A percentile compares a stretch with the other conserved stretches of the same genome.
Evolutionary conservation across 2,329 filamentous ascomycete genomes (phyloP).

Genomic region (Curvularia hawaiiensis): DNA sequence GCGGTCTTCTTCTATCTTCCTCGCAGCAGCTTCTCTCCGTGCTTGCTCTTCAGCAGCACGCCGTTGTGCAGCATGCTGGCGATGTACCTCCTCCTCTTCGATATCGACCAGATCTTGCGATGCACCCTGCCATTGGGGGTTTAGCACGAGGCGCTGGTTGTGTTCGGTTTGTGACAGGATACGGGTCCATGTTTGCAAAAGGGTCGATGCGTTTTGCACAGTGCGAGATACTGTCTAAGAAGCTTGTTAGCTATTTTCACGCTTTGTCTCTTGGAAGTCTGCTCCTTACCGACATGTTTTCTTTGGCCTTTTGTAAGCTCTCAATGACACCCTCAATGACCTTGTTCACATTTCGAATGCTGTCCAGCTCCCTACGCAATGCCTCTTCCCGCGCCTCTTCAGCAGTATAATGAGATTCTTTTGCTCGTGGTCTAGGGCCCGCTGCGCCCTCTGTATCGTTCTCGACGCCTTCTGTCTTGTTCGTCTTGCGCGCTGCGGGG

Average conservation of each 20-base stretch:
- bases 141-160: slow-evolving; percentile 88
- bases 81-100: slow-evolving; percentile 76
- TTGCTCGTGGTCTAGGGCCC: slow-evolving; percentile 44
- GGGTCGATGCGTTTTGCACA: slow-evolving; percentile 82
- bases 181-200: slow-evolving; percentile 93
- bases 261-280: background rate
- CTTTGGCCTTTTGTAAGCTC: slow-evolving; percentile 72
- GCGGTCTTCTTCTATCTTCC: slow-evolving; percentile 57
- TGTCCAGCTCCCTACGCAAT: slow-evolving; percentile 79
- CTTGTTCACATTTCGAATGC: slow-evolving; percentile 83
- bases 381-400: slow-evolving; percentile 74
- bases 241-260: slow-evolving; percentile 12
- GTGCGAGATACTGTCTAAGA: slow-evolving; percentile 79
- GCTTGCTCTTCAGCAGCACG: slow-evolving; percentile 79
- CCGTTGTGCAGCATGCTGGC: slow-evolving; percentile 78
- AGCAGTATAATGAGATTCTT: slow-evolving; percentile 63
- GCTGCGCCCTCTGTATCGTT: slow-evolving; percentile 50
- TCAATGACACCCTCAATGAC: slow-evolving; percentile 80
- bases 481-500: slow-evolving; percentile 52
- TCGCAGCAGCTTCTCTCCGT: slow-evolving; percentile 70
- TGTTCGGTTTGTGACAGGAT: slow-evolving; percentile 98
- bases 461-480: slow-evolving; percentile 43
- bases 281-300: slow-evolving; percentile 73
- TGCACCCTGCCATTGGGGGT: slow-evolving; percentile 88
- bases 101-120: slow-evolving; percentile 80